Conservation (phyloP, 768 basidiomycete species). For the Termitomyces sp. region DNA sequence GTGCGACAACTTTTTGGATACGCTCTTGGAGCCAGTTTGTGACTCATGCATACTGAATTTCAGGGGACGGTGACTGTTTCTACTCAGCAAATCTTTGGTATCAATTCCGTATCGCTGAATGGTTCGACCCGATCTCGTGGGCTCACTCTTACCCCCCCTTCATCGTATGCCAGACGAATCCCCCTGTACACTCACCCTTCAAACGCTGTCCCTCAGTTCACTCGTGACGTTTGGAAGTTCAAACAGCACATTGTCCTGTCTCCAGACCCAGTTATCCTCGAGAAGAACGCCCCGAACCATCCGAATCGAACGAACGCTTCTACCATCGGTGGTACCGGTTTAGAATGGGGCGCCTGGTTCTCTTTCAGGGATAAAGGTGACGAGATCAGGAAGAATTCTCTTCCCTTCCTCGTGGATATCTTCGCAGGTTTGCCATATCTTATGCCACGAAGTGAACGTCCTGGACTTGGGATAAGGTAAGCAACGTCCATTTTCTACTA, state of each 20-base stretch:
- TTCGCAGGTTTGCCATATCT: conserved; percentile 40
- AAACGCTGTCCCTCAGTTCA: conserved; percentile 16
- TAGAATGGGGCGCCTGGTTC: conserved; percentile 58
- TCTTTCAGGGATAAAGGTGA: conserved; percentile 36
- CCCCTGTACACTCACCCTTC: conserved; percentile 54
- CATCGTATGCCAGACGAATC: conserved; percentile 54
- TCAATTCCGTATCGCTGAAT: conserved; percentile 27
- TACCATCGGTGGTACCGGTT: conserved; percentile 46
- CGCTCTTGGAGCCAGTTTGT: not conserved
- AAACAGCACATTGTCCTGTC: conserved; percentile 27
- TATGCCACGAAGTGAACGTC: conserved; percentile 39
- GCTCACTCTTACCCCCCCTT: conserved; percentile 42
- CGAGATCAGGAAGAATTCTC: conserved; percentile 37
- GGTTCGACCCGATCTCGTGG: conserved; percentile 14
- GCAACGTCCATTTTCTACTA: conserved; percentile 11
- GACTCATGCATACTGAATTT: not conserved
- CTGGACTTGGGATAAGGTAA: conserved; percentile 23
- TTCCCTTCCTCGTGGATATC: conserved; percentile 58
- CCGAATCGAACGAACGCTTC: conserved; percentile 29
- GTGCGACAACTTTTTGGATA: conserved; percentile 21
- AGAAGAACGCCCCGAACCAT: conserved; percentile 32
- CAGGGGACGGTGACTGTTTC: conserved; percentile 44
- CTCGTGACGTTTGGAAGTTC: conserved; percentile 28
- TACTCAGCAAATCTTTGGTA: conserved; percentile 52
- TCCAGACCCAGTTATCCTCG: conserved; percentile 33